Percentiles rank a stretch among this genome's conserved stretches.
Conservation (phyloP, 2,329 filamentous ascomycete genomes). For the Reticulascus tulasneorum region DNA sequence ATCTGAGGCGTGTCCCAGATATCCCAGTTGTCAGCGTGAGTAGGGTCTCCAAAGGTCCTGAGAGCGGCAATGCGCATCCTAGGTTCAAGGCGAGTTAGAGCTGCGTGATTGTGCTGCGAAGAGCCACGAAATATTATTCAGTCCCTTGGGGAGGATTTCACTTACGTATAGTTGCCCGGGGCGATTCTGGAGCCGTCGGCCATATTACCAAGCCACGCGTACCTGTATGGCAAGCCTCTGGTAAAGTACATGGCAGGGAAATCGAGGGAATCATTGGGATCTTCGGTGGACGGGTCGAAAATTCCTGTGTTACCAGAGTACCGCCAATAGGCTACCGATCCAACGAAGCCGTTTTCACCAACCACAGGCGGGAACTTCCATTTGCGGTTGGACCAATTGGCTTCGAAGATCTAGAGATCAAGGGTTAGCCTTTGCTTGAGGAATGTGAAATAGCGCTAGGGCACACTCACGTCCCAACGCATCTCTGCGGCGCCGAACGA, state of each 20-base stretch:
- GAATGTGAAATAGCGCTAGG: accelerated
- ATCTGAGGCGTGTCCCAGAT: conserved; percentile 18
- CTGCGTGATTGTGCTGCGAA: conserved; percentile 3
- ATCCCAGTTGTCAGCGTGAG: conserved; percentile 17
- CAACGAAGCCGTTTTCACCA: conserved; percentile 34
- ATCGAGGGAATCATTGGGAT: conserved; percentile 31
- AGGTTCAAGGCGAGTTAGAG: neutral
- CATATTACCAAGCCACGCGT: conserved; percentile 10
- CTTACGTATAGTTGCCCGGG: conserved; percentile 11
- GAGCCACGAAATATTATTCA: neutral
- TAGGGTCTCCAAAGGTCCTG: conserved; percentile 19
- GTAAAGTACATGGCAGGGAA: neutral
- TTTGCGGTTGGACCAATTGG: conserved; percentile 30
- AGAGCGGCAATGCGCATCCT: conserved; percentile 20
- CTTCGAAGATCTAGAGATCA: conserved; percentile 32
- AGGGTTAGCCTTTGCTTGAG: neutral
- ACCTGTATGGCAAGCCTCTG: conserved; percentile 1
- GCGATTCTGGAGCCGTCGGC: conserved; percentile 5
- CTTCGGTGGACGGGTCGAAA: conserved; percentile 27
- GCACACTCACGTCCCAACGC: conserved; percentile 18
- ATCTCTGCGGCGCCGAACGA: conserved; percentile 21
- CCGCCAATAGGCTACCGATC: conserved; percentile 14
- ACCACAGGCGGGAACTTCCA: conserved; percentile 37
- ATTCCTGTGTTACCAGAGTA: too few relatives aligned
- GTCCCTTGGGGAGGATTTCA: too few relatives aligned